phyloP scores from a whole-genome alignment of 371 early-diverging fungal genomes.

The Zychaea mexicana region DNA sequence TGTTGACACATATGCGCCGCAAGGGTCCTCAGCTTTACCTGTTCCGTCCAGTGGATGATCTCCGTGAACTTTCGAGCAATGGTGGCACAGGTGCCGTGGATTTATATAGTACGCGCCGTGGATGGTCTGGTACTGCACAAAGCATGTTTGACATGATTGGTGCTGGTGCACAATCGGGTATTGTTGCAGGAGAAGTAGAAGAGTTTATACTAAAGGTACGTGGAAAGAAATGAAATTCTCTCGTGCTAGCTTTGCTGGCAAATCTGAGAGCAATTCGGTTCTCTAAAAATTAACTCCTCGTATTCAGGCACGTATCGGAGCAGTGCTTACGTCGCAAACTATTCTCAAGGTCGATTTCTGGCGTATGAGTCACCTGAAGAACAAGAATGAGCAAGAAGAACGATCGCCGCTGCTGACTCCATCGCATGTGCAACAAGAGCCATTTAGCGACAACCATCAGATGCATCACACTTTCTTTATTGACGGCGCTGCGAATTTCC shows the following conservation, averaged over 20 bases:
- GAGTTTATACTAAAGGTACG: constrained; percentile 62
- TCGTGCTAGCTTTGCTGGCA: no score
- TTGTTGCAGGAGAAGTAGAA: constrained; percentile 57
- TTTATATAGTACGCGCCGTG: background rate
- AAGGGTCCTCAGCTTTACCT: constrained; percentile 55
- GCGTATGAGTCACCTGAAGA: constrained; percentile 32
- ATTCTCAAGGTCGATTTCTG: constrained; percentile 79
- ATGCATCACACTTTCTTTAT: constrained; percentile 40
- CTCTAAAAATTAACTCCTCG: background rate
- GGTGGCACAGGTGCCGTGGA: background rate
- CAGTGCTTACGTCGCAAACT: constrained; percentile 67
- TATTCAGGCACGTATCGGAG: constrained; percentile 59
- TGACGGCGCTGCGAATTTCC: constrained; percentile 52
- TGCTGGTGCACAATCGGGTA: constrained; percentile 32
- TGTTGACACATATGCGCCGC: constrained; percentile 57
- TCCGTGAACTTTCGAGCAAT: constrained; percentile 36
- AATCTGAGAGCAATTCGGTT: no score
- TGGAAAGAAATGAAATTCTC: no score
- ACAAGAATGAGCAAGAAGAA: background rate
- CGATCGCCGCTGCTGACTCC: background rate
- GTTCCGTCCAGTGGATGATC: constrained; percentile 72
- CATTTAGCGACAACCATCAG: constrained; percentile 6
- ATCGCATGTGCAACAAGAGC: no score
- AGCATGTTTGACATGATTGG: constrained; percentile 57
- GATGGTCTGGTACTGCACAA: constrained; percentile 15